Evolutionary conservation across 208 protist genomes (phyloP), one percentile per base, ranked within the genome.

Genomic region (Crithidia acanthocephali): DNA sequence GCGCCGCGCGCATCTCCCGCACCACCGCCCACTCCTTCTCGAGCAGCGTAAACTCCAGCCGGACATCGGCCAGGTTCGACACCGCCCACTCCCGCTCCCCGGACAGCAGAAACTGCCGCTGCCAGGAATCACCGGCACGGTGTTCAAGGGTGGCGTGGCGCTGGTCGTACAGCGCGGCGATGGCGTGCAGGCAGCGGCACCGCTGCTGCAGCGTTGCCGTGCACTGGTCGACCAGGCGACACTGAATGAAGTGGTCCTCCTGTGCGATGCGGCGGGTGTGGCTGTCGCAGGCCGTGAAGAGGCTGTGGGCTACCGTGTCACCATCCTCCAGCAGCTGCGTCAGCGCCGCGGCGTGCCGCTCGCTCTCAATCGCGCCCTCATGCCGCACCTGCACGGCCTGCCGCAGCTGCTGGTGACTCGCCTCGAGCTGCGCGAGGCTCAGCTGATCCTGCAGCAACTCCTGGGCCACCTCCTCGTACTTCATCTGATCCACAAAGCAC

Each of bases 21-120:
- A 91, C 62, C 45, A 69, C 64, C n/a, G 23, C 52, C 83, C 84
- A 90, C n/a, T 71, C 67, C 22, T 27, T 55, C 30, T 88, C 81
- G 47, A 93, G 50, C 48, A 76, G 48, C 35, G 22, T 10, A 20
- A 92, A 62, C 69, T 94, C 86, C 4, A 53, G 55, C 7, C 82
- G 85, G 8, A 88, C 74, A 23, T 93, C 85, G 16, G 79, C 59
- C 48, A 94, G 60, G 65, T 96, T 92, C 15, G 50, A 66, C 10
- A 81, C 76, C 7, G 84, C 84, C 72, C 80, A 86, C 23, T 88
- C 85, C 18, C 82, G 86, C 66, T 94, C 91, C 20, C 81, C 74
- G 10, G 81, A 63, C 7, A 91, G 61, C 33, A 95, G 79, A 61
- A 93, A 95, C 63, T 87, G 73, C 64, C 84, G 50, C 74, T 94